Percentiles rank a stretch among this genome's conserved stretches.
Evolutionary conservation across 441 rosid genomes (phyloP).

Genomic region (Syzygium syzygioides): DNA sequence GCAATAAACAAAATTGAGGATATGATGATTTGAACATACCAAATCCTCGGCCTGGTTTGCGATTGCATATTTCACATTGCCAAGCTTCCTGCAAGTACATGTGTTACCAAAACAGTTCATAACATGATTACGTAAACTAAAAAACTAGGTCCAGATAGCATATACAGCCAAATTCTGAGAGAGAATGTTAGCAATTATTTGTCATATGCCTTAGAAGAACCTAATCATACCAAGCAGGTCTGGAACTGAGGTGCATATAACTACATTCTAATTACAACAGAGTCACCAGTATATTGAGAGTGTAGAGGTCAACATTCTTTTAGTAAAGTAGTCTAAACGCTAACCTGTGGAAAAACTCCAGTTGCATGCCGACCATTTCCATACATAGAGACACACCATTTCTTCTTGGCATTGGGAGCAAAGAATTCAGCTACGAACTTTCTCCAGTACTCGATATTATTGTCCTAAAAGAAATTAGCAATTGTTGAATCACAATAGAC

Average conservation of each 20-base stretch:
- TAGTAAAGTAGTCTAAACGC: background rate
- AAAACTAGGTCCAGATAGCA: background rate
- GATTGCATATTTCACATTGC: conserved; percentile 99
- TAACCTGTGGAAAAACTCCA: conserved; percentile 61
- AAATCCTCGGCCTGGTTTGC: conserved; percentile 98
- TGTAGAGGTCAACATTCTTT: background rate
- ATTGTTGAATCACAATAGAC: background rate
- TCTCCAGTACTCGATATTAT: conserved; percentile 56
- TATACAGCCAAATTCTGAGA: background rate
- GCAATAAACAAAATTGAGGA: background rate
- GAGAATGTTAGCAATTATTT: background rate
- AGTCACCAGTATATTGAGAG: background rate
- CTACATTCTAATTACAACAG: background rate
- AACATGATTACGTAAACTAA: background rate
- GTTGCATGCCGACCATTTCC: conserved; percentile 58
- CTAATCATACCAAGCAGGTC: background rate
- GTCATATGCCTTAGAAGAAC: background rate
- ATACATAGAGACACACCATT: conserved; percentile 59
- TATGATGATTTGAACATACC: conserved; percentile 39
- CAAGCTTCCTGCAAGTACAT: conserved; percentile 76
- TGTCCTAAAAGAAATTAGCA: conserved; percentile 27
- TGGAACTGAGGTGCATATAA: background rate
- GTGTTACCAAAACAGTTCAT: background rate
- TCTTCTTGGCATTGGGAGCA: conserved; percentile 55
- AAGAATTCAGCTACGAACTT: conserved; percentile 54